Base-by-base conservation (phyloP, 73 alveolate genomes). In the Blepharisma stoltei region DNA sequence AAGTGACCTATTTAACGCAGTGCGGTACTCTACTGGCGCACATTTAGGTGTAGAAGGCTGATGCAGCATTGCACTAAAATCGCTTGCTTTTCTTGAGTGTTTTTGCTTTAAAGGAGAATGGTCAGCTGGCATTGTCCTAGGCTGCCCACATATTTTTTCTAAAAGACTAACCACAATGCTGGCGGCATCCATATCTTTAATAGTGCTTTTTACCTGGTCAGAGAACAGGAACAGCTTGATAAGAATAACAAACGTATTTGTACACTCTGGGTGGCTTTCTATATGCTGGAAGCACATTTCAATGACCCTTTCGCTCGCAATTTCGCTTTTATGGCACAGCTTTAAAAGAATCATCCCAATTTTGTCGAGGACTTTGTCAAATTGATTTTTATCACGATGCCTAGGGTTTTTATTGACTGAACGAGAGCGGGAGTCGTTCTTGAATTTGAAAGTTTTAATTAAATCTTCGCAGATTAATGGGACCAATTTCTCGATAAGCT, bases 181-280 rank as follows among this genome's bases (percentile, higher is more conserved):
- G 14, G 73, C 73, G 18, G 45, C 18, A 60, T 60, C 73, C 46
- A 60, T n/a, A 20, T 60, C 73, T 60, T 60, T 60, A 18, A 14
- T 25, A 1, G 23, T 25, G n/a, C n/a, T 9, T 60, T 25, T 60
- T 9, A 25, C 73, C 5, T 60, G 73, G 18, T 60, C 73, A 20
- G 73, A 60, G 14, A 25, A 25, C 18, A 18, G 23, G 2, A 60
- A 14, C 23, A 60, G 23, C 23, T 60, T 60, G 46, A 60, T 14
- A 25, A 60, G 45, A 14, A 60, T 20, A 60, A 14, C 2, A 60
- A 20, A 38, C 2, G 23, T 60, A 18, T 25, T 25, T 9, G 46
- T 25, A 25, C 73, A 60, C 11, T 20, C 38, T 20, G 23, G 14
- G 23, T 60, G 73, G 23, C 5, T 60, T 60, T 60, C 73, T 9